Percentiles rank a stretch among this genome's conserved stretches.
These are phyloP conservation scores for Chloranthus sessilifolius DNA, from an alignment of 164 flowering plant species.

Conservation along the genomic window DNA sequence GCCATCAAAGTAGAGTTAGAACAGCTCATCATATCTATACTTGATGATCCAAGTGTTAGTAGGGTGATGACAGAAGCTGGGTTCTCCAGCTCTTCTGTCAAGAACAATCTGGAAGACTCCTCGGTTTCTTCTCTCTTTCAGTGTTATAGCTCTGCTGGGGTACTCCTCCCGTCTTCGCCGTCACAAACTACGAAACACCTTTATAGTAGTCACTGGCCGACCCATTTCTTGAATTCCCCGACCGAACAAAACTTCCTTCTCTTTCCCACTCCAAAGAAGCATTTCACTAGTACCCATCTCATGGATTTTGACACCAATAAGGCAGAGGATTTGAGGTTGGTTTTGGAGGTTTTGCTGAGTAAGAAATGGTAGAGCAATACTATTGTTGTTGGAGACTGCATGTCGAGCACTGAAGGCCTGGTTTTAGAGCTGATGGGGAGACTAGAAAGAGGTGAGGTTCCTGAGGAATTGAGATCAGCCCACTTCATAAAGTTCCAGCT, in stretches of 20 bases:
- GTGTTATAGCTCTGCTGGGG: conserved; percentile 40
- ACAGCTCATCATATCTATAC: conserved; percentile 79
- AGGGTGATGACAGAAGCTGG: conserved; percentile 98
- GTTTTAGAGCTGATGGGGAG: conserved; percentile 53
- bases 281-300: conserved; percentile 6
- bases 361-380: conserved; percentile 55
- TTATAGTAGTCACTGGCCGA: conserved; percentile 55
- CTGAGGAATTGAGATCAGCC: conserved; percentile 49
- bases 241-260: conserved; percentile 47
- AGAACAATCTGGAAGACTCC: conserved; percentile 63
- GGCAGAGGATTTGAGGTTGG: conserved; percentile 51
- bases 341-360: conserved; percentile 52
- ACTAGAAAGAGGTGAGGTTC: conserved; percentile 64
- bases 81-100: conserved; percentile 71
- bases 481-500: conserved; percentile 54
- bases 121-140: conserved; percentile 48
- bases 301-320: conserved; percentile 16
- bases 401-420: conserved; percentile 39
- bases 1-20: conserved; percentile 78
- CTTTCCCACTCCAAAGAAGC: conserved; percentile 39
- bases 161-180: conserved; percentile 48
- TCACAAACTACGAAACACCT: too few species aligned
- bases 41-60: conserved; percentile 95
- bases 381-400: conserved; percentile 61
- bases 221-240: conserved; percentile 38